phyloP scores from a whole-genome alignment of 2,329 filamentous ascomycete species.

The Fusarium aywerte region DNA sequence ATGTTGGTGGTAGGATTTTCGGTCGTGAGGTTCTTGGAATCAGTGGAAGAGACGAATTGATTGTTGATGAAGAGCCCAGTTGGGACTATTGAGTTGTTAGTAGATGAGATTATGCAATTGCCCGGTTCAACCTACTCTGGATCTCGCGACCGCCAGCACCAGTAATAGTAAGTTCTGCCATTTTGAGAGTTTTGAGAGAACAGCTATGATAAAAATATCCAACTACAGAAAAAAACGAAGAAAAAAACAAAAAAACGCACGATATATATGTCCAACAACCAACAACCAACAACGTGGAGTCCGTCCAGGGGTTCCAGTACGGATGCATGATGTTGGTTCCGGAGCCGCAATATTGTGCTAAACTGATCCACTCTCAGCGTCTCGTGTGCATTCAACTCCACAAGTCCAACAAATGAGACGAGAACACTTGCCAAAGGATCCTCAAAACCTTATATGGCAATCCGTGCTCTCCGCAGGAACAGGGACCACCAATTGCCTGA shows the following conservation, averaged over 20 bases:
- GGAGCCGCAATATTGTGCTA: background rate
- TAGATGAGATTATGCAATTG: background rate
- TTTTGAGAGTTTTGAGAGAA: background rate
- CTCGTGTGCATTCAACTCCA: background rate
- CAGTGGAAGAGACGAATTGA: conserved; percentile 2
- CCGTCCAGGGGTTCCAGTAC: background rate
- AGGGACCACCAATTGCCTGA: background rate
- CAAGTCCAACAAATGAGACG: background rate
- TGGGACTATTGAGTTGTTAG: conserved; percentile 6
- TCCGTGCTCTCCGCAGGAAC: no score
- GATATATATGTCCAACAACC: background rate
- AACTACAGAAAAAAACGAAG: no score
- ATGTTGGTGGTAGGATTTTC: conserved; percentile 16
- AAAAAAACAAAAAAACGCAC: background rate
- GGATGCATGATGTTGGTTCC: background rate
- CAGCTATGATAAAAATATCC: no score
- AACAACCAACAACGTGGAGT: no score
- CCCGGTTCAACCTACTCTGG: background rate
- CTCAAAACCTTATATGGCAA: background rate
- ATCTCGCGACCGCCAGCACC: conserved; percentile 13
- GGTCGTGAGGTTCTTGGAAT: background rate
- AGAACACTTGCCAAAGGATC: background rate
- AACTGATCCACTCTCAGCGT: background rate
- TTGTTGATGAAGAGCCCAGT: conserved; percentile 34
- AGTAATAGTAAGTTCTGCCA: conserved; percentile 9